Percentiles rank a stretch among this genome's conserved stretches.
These are phyloP conservation scores for Balansia obtecta DNA, from an alignment of 2,329 filamentous ascomycete genomes.

Conservation along the genomic window DNA sequence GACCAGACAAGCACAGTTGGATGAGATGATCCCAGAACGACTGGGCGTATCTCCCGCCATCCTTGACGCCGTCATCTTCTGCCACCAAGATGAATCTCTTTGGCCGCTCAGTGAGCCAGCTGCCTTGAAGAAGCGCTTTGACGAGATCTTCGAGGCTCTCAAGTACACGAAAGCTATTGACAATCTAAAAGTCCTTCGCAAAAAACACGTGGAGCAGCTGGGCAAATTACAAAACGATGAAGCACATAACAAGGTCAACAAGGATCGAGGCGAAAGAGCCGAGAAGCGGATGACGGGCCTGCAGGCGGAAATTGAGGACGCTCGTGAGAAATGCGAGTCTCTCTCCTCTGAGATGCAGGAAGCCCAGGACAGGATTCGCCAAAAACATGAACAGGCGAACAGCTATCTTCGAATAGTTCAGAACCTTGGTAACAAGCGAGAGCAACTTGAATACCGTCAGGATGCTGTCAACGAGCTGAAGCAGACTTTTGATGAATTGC, in stretches of 20 bases:
- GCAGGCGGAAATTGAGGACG: slow-evolving; percentile 50
- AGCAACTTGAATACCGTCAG: slow-evolving; percentile 59
- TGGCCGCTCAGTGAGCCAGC: slow-evolving; percentile 91
- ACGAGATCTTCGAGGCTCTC: slow-evolving; percentile 93
- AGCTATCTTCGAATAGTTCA: slow-evolving; percentile 64
- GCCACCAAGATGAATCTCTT: slow-evolving; percentile 92
- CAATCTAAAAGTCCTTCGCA: slow-evolving; percentile 77
- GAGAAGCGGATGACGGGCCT: slow-evolving; percentile 54
- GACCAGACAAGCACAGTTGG: slow-evolving; percentile 67
- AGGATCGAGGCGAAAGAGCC: slow-evolving; percentile 66
- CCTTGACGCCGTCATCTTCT: slow-evolving; percentile 92
- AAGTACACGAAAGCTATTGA: slow-evolving; percentile 98
- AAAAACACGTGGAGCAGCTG: slow-evolving; percentile 69
- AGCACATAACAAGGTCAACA: slow-evolving; percentile 66
- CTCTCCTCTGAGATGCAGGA: slow-evolving; percentile 50
- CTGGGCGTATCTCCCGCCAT: slow-evolving; percentile 85
- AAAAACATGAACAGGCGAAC: slow-evolving; percentile 61
- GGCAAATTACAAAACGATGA: slow-evolving; percentile 62
- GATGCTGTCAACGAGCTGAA: slow-evolving; percentile 59
- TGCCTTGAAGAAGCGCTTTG: slow-evolving; percentile 83
- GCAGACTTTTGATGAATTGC: slow-evolving; percentile 61
- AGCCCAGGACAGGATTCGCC: slow-evolving; percentile 42
- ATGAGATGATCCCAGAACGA: slow-evolving; percentile 71
- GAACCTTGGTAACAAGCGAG: slow-evolving; percentile 62
- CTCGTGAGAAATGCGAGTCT: slow-evolving; percentile 44